Conservation (phyloP, 768 basidiomycete genomes). For the Trametes cingulata region DNA sequence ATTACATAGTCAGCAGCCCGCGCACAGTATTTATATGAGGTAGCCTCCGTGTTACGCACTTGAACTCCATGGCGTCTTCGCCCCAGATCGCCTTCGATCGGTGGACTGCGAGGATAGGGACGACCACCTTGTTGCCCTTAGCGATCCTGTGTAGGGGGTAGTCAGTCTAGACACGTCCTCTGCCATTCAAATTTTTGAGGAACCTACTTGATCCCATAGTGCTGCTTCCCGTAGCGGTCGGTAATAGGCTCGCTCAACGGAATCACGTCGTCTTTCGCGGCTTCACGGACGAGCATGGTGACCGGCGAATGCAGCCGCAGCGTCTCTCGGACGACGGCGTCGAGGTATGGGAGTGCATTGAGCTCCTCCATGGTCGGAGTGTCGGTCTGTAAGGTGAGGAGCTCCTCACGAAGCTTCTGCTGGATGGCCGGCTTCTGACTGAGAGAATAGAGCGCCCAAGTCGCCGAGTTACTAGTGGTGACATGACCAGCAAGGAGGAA, state of each 20-base stretch:
- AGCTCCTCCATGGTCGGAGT: slow-evolving; percentile 69
- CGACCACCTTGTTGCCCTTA: slow-evolving; percentile 35
- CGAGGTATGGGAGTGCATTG: slow-evolving; percentile 65
- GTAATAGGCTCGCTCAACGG: slow-evolving; percentile 43
- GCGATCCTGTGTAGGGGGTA: slow-evolving; percentile 15
- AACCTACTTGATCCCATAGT: slow-evolving; percentile 20
- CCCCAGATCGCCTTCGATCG: slow-evolving; percentile 59
- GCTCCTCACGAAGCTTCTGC: slow-evolving; percentile 41
- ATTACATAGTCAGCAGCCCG: too few relatives aligned
- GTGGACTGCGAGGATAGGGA: slow-evolving; percentile 58
- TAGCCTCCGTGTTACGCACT: slow-evolving; percentile 38
- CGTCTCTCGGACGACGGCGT: slow-evolving; percentile 60
- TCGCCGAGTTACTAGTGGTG: slow-evolving; percentile 40
- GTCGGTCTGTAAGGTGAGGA: slow-evolving; percentile 42
- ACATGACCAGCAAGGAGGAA: slow-evolving; percentile 42
- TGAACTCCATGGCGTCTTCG: slow-evolving; percentile 62
- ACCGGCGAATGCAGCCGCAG: slow-evolving; percentile 59
- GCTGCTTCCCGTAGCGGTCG: slow-evolving; percentile 20
- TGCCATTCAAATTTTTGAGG: neutral
- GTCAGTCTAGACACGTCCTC: too few relatives aligned
- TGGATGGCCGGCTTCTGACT: slow-evolving; percentile 40
- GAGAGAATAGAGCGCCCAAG: slow-evolving; percentile 41
- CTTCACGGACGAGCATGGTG: slow-evolving; percentile 48
- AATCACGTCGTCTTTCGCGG: slow-evolving; percentile 46
- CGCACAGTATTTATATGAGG: too few relatives aligned